These are phyloP conservation scores for Hippophae tibetana DNA, from an alignment of 306 rosid genomes.

Conservation along the genomic window DNA sequence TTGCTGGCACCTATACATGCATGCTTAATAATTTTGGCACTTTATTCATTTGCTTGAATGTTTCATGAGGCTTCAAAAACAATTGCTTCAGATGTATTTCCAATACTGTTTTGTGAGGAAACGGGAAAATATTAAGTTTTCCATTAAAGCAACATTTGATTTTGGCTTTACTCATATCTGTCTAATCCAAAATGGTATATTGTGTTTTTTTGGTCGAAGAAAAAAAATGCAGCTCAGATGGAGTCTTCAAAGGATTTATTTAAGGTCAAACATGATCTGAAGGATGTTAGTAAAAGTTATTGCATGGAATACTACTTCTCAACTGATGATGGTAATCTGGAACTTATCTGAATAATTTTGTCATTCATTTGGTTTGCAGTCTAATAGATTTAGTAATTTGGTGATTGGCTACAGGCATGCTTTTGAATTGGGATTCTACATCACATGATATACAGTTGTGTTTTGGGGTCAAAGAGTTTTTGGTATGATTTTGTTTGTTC, in stretches of 20 bases:
- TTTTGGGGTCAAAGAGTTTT: slow-evolving; percentile 85
- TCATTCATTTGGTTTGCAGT: slow-evolving; percentile 3
- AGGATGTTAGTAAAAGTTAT: slow-evolving; percentile 65
- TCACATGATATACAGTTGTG: slow-evolving; percentile 77
- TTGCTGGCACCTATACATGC: too few relatives aligned
- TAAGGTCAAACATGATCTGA: slow-evolving; percentile 79
- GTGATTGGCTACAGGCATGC: slow-evolving; percentile 33
- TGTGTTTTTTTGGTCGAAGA: slow-evolving; percentile 33
- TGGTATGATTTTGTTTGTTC: slow-evolving; percentile 43
- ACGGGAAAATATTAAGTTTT: background rate
- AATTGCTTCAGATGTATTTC: too few relatives aligned
- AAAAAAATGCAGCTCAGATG: slow-evolving; percentile 60
- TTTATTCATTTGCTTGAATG: too few relatives aligned
- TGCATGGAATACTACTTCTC: slow-evolving; percentile 73
- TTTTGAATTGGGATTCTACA: slow-evolving; percentile 43
- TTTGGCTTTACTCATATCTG: background rate
- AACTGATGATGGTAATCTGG: slow-evolving; percentile 40
- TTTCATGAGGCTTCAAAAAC: too few relatives aligned
- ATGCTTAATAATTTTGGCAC: too few relatives aligned
- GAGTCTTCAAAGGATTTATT: slow-evolving; percentile 46
- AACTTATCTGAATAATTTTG: background rate
- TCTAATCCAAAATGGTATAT: background rate
- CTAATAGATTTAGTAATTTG: slow-evolving; percentile 18
- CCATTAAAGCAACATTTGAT: background rate
- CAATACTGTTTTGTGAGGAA: background rate